phyloP scores from a whole-genome alignment of 1,139 yeast genomes.

The Diutina sp. region DNA sequence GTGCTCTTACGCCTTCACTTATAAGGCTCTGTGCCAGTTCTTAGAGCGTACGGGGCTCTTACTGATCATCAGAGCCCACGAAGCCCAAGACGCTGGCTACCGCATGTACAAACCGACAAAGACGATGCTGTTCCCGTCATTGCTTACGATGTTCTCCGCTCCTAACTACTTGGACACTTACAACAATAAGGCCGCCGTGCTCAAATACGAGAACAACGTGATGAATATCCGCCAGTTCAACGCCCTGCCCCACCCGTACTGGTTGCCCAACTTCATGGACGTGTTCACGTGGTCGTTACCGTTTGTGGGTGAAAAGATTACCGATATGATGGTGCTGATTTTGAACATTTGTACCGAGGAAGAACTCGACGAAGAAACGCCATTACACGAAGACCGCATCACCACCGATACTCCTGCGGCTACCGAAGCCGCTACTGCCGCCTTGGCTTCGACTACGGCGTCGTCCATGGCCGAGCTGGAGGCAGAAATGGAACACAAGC shows the following conservation, averaged over 20 bases:
- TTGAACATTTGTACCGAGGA: constrained; percentile 92
- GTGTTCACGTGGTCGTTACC: constrained; percentile 97
- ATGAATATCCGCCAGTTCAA: constrained; percentile 95
- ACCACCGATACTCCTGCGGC: constrained; percentile 10
- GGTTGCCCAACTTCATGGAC: constrained; percentile 96
- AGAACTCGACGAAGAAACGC: constrained; percentile 63
- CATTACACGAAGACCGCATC: constrained; percentile 22
- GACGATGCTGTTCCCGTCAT: constrained; percentile 84
- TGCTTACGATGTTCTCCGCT: constrained; percentile 88
- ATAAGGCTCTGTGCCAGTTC: constrained; percentile 73
- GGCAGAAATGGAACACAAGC: constrained; percentile 25
- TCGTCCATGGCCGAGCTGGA: background rate
- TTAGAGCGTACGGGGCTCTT: constrained; percentile 68
- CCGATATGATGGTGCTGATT: constrained; percentile 86
- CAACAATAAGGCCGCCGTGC: constrained; percentile 91
- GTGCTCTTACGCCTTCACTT: constrained; percentile 84
- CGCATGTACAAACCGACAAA: constrained; percentile 84
- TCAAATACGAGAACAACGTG: constrained; percentile 81
- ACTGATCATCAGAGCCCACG: constrained; percentile 88
- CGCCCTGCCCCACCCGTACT: constrained; percentile 89
- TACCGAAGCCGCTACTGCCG: constrained; percentile 3
- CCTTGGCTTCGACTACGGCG: no score
- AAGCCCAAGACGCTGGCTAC: constrained; percentile 96
- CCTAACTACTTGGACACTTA: constrained; percentile 92
- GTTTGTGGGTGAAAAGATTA: constrained; percentile 92